A percentile compares a stretch with the other conserved stretches of the same genome.
These are phyloP conservation scores for Colletotrichum salicis DNA, from an alignment of 2,329 filamentous ascomycete genomes.

Conservation along the genomic window DNA sequence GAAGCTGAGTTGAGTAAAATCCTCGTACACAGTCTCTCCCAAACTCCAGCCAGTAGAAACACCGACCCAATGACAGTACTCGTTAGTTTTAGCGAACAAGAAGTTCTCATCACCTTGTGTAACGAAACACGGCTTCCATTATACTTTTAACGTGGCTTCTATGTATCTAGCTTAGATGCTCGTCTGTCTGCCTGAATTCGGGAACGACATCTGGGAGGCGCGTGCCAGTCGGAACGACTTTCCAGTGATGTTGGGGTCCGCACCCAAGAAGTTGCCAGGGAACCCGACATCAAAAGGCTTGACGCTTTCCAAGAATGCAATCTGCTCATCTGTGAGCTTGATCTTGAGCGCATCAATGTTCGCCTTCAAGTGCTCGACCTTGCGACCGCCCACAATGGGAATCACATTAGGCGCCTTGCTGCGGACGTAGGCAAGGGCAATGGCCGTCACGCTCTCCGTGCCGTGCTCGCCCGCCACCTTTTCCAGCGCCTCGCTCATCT, in stretches of 20 bases:
- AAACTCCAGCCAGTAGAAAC: too few species aligned
- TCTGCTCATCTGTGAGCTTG: conserved; percentile 60
- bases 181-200: conserved; percentile 21
- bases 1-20: too few species aligned
- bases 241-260: conserved; percentile 39
- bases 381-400: conserved; percentile 64
- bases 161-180: neutral
- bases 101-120: neutral
- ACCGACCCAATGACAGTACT: too few species aligned
- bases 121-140: neutral
- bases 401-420: conserved; percentile 64
- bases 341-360: conserved; percentile 67
- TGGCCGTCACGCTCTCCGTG: conserved; percentile 65
- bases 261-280: conserved; percentile 56
- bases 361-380: conserved; percentile 61
- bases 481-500: conserved; percentile 67
- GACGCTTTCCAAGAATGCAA: conserved; percentile 64
- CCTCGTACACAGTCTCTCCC: too few species aligned
- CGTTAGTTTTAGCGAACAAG: too few species aligned
- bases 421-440: conserved; percentile 65
- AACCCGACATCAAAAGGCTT: conserved; percentile 67
- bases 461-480: conserved; percentile 68
- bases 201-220: conserved; percentile 27
- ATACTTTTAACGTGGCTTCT: neutral
- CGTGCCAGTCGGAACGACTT: conserved; percentile 15